These are phyloP conservation scores for Magnolia kwangsiensis DNA, from an alignment of 164 flowering plant genomes.

Conservation along the genomic window DNA sequence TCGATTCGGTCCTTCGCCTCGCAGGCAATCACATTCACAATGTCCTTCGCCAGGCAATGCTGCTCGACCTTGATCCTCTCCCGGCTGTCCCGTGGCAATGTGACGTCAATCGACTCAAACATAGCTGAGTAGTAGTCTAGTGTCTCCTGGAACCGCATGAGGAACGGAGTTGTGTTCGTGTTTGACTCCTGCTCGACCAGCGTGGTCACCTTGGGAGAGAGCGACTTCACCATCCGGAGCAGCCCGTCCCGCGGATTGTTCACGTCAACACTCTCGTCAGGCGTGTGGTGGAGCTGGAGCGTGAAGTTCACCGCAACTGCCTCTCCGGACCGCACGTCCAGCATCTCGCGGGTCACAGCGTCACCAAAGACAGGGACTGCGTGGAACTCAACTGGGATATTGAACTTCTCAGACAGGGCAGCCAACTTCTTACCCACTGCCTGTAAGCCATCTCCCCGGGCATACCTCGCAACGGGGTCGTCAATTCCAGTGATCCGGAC, in stretches of 20 bases:
- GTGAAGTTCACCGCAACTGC: constrained; percentile 79
- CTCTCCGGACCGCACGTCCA: constrained; percentile 63
- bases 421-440: constrained; percentile 46
- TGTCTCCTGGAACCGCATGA: constrained; percentile 53
- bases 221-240: constrained; percentile 56
- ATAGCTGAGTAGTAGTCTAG: constrained; percentile 66
- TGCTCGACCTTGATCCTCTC: constrained; percentile 64
- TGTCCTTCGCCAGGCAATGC: constrained; percentile 72
- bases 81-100: constrained; percentile 45
- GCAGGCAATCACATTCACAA: constrained; percentile 71
- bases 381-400: constrained; percentile 62
- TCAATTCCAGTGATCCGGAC: constrained; percentile 77
- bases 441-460: constrained; percentile 58
- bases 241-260: constrained; percentile 67
- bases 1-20: constrained; percentile 70
- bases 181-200: constrained; percentile 78
- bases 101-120: constrained; percentile 75
- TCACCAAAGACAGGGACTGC: constrained; percentile 47
- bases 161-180: constrained; percentile 69
- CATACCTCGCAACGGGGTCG: constrained; percentile 56
- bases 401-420: constrained; percentile 46
- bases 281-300: constrained; percentile 65
- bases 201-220: constrained; percentile 61
- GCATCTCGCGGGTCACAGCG: constrained; percentile 49
- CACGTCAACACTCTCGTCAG: constrained; percentile 72